These are phyloP conservation scores for Verticillium isaacii DNA, from an alignment of 2,329 filamentous ascomycete species.

Conservation along the genomic window DNA sequence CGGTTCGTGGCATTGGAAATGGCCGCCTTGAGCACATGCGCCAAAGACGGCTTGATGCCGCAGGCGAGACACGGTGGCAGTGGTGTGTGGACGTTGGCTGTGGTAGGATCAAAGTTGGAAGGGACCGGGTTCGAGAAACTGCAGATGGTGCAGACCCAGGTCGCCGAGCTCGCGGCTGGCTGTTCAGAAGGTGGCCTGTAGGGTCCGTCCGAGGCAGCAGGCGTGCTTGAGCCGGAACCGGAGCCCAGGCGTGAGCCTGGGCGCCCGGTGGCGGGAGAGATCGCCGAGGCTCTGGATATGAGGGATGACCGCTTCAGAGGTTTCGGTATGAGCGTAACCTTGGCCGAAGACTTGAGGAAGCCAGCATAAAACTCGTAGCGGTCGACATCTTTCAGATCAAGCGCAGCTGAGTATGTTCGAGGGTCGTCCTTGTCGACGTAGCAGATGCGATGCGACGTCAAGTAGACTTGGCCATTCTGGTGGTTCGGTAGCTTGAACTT, in stretches of 20 bases:
- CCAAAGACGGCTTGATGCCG: slow-evolving; percentile 84
- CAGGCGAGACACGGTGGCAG: slow-evolving; percentile 87
- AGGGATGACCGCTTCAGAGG: slow-evolving; percentile 62
- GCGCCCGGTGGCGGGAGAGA: slow-evolving; percentile 39
- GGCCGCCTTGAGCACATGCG: slow-evolving; percentile 79
- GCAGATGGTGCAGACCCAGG: slow-evolving; percentile 95
- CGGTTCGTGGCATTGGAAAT: slow-evolving; percentile 69
- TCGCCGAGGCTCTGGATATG: slow-evolving; percentile 46
- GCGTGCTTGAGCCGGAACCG: slow-evolving; percentile 27
- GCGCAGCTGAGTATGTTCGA: slow-evolving; percentile 74
- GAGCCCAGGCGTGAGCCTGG: slow-evolving; percentile 37
- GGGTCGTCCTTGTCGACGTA: slow-evolving; percentile 90
- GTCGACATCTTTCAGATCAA: slow-evolving; percentile 89
- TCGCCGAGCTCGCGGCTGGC: slow-evolving; percentile 56
- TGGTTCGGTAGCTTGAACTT: slow-evolving; percentile 94
- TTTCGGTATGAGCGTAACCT: slow-evolving; percentile 86
- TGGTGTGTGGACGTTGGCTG: slow-evolving; percentile 73
- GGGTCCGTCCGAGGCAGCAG: slow-evolving; percentile 26
- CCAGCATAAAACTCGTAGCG: slow-evolving; percentile 87
- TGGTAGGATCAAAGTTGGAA: slow-evolving; percentile 84
- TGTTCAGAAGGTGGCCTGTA: slow-evolving; percentile 40
- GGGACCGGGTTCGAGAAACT: slow-evolving; percentile 91
- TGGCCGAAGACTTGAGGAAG: slow-evolving; percentile 91
- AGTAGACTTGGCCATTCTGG: slow-evolving; percentile 92
- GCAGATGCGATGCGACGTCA: slow-evolving; percentile 92